These are phyloP conservation scores for Tylopilus rubrobrunneus DNA, from an alignment of 768 basidiomycete genomes.

Conservation along the genomic window DNA sequence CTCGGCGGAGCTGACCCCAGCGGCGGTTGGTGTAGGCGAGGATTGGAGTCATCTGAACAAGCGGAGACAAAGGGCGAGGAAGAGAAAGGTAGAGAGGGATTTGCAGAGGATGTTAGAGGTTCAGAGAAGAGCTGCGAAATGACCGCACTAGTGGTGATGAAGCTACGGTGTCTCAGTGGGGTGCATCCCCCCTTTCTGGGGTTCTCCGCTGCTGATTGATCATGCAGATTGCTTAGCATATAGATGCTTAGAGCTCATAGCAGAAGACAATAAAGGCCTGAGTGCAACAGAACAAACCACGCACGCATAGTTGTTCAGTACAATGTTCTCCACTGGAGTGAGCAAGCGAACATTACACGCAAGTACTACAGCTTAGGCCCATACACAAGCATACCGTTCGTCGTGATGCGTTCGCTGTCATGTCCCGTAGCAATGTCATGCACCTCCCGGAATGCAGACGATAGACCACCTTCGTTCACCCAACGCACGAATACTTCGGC, in stretches of 20 bases:
- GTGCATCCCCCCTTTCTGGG: no score
- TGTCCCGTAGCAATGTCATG: background rate
- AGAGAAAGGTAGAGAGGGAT: conserved; percentile 42
- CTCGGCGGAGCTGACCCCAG: conserved; percentile 16
- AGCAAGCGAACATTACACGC: no score
- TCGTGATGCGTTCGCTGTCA: conserved; percentile 5
- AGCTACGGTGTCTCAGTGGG: no score
- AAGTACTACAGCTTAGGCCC: conserved; percentile 6
- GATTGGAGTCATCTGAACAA: conserved; percentile 58
- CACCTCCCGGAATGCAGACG: conserved; percentile 24
- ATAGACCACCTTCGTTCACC: conserved; percentile 40
- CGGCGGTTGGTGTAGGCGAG: conserved; percentile 31
- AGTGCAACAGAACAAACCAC: no score
- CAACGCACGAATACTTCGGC: conserved; percentile 52
- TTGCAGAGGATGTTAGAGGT: conserved; percentile 37
- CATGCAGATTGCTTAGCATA: no score
- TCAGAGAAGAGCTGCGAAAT: conserved; percentile 14
- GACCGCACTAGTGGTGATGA: background rate
- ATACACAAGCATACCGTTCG: conserved; percentile 17
- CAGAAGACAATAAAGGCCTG: no score
- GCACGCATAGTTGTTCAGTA: no score
- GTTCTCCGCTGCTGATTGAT: no score
- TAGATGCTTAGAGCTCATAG: no score
- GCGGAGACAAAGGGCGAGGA: conserved; percentile 45
- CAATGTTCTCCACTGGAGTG: no score